Base-by-base conservation (phyloP, 371 early-diverging fungal species). In the Apophysomyces sp. region DNA sequence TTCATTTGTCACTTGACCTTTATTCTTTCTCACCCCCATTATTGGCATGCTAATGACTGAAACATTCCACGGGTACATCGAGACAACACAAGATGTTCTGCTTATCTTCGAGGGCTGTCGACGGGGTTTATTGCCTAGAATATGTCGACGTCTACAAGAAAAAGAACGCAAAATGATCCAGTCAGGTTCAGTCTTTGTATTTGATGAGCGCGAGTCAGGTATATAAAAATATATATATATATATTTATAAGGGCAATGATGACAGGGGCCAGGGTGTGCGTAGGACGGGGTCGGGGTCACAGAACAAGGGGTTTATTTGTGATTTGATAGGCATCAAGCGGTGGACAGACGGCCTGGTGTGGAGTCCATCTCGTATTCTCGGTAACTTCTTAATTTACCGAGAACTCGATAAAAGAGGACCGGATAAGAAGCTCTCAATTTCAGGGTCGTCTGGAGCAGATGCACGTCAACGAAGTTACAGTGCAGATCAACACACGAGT, bases 261-360 rank as follows among this genome's bases (percentile, higher is more conserved):
- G 49, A 44, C 49, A 44, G 30, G 60, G 60, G 32, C n/a, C 41
- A 15, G 29, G 29, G 60, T 32, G 53, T 32, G 52, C 11, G 21
- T 32, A 44, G 49, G 49, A 44, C 49, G 49, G 49, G 49, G 49
- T 21, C 21, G 49, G 49, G 49, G 49, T 44, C 49, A 44, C 49
- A 44, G 49, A 21, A 44, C 49, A 44, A 44, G 49, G 49, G 49
- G 49, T 44, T 44, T 59, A 51, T 49, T 24, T 59, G 49, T 21
- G 21, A 44, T 44, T 44, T 18, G 13, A 52, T 65, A 80, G 81
- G 89, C 1, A 89, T 91, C 68, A 88, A 88, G 61, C 73, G 92
- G 11, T 92, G 92, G 92, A 92, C 92, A 3, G 92, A 91, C 60
- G 89, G 89, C 1, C 74, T 78, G 2, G 72, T 81, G 2, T 89